Conservation (phyloP, 2,329 filamentous ascomycete species). For the Aulographum hederae region DNA sequence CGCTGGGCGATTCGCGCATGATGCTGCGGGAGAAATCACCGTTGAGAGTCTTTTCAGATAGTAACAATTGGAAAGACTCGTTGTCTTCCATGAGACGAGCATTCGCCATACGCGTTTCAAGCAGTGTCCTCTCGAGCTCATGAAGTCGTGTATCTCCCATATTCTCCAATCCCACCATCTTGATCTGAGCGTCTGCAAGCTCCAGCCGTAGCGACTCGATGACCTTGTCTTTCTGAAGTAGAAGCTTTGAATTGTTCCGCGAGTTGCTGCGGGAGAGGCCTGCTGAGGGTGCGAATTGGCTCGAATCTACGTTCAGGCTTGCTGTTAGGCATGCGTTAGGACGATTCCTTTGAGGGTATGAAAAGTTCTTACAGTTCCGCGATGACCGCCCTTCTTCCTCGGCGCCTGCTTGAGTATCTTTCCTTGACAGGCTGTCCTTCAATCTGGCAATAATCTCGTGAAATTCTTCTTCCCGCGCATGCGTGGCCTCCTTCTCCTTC, state of each 20-base stretch:
- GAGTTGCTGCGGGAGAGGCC: conserved; percentile 78
- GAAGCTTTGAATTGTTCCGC: conserved; percentile 70
- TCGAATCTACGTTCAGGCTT: conserved; percentile 33
- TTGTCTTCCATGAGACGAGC: conserved; percentile 96
- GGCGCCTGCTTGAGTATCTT: conserved; percentile 36
- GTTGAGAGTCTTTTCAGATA: conserved; percentile 88
- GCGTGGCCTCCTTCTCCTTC: conserved; percentile 82
- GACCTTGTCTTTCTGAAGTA: conserved; percentile 89
- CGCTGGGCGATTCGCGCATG: conserved; percentile 41
- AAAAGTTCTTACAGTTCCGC: conserved; percentile 29
- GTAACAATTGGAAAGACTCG: conserved; percentile 87
- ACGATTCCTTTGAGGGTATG: too few relatives aligned
- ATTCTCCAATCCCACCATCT: conserved; percentile 86
- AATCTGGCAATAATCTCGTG: conserved; percentile 76
- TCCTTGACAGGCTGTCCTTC: conserved; percentile 73
- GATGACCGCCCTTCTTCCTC: conserved; percentile 32
- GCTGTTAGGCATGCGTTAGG: too few relatives aligned
- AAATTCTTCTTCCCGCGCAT: conserved; percentile 73
- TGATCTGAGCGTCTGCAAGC: conserved; percentile 87
- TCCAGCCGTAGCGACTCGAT: conserved; percentile 87
- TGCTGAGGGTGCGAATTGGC: conserved; percentile 72
- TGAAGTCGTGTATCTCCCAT: conserved; percentile 72
- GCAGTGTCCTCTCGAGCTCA: conserved; percentile 75
- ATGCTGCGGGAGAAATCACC: conserved; percentile 76
- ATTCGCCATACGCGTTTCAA: conserved; percentile 90